Evolutionary conservation across 352 stramenopile genomes (phyloP), one percentile per base, ranked within the genome.

Genomic region (Pythium monospermum): DNA sequence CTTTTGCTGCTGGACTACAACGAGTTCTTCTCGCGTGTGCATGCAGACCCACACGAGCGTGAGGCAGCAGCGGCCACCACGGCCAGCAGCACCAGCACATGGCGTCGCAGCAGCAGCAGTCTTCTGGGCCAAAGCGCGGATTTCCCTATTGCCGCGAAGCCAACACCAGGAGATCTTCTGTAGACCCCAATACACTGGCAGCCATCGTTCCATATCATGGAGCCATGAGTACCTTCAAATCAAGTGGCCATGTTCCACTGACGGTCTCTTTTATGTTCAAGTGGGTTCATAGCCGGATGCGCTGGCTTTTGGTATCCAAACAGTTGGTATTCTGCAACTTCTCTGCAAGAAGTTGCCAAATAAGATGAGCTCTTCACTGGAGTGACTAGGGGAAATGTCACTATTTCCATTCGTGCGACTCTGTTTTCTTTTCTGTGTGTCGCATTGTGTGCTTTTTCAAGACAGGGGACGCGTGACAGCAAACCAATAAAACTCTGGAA

Each of bases 1-100:
- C 62, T 87, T 39, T 76, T 90, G 49, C 48, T 90, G 51, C 60
- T 90, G 16, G 76, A 87, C 58, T 85, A 69, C 66, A 86, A 87
- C 57, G 76, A 64, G 7, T 87, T 75, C 60, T 87, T 87, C 57
- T 64, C 55, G 37, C 31, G 33, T 26, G 22, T 30, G 23, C 49
- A 42, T 6, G 10, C 27, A 15, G 40, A 49, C 19, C 38, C 30
- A 21, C 44, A 31, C 18, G 30, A 15, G 3, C 44, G 30, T 22
- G 28, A 40, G 4, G n/a, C 8, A 30, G 12, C 36, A 22, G 18
- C 36, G 8, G 7, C 30, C 15, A 15, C 30, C n/a, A n/a, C n/a
- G n/a, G n/a, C n/a, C n/a, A n/a, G n/a, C n/a, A n/a, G n/a, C 36
- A 23, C 4, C 36, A 15, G 36, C 15, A 22, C 4, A n/a, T n/a